Base-by-base conservation (phyloP, 2,329 filamentous ascomycete species). In the Penicillium freii region DNA sequence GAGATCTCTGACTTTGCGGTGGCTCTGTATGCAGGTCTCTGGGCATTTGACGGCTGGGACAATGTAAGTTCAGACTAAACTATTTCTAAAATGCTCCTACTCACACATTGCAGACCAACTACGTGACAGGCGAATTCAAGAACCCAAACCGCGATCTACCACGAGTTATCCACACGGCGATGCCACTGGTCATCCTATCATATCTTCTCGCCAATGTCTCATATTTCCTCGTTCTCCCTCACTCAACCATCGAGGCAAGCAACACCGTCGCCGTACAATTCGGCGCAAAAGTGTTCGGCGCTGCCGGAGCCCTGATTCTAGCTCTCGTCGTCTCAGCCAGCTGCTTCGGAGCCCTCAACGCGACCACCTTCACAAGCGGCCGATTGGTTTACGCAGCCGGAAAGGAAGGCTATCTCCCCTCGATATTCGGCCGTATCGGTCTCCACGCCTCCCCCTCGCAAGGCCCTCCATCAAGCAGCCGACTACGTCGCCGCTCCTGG, bases 41-140 rank as follows among this genome's bases (percentile, higher is more conserved):
- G 94, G 94, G 94, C 94, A 0, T 99, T 94, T 76, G 94, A 99
- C 72, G 94, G 94, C 31, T 99, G 94, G 94, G 94, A 99, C 72
- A 99, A 99, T 74, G 91, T 94, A 78, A 78, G 88, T 81, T 48
- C 43, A 29, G 3, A 23, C 38, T 31, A 34, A 9, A 6, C 3
- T 17, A 21, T 21, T 11, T 27, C 19, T 27, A 11, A 23, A 36
- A 17, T 17, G 3, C 31, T 10, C 45, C 15, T 61, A 55, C 40
- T 58, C 56, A 62, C 27, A 60, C 47, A 25, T 44, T 23, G 10
- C 62, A 65, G 91, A 96, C 93, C 61, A 99, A 97, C 76, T 99
- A 97, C 70, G 94, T 99, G 7, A 92, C 95, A 0, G 94, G 92
- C 67, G 94, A 99, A 76, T 97, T 99, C 79, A 89, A 92, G 68